Conservation (phyloP, 768 basidiomycete genomes). For the Russula virescens region DNA sequence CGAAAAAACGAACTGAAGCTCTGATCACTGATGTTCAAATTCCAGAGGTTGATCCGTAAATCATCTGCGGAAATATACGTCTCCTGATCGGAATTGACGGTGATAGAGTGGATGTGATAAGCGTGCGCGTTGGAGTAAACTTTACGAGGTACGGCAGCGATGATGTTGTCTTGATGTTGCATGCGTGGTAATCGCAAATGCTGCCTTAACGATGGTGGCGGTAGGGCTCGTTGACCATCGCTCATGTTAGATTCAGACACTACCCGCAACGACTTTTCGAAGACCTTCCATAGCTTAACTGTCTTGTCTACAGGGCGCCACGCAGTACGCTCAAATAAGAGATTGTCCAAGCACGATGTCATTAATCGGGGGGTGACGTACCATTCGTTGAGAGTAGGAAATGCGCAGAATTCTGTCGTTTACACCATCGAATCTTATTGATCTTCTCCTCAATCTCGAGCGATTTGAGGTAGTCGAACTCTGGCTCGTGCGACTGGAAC, state of each 20-base stretch:
- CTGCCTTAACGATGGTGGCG: constrained; percentile 50
- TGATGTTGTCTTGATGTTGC: constrained; percentile 93
- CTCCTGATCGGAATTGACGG: constrained; percentile 98
- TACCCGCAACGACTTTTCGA: constrained; percentile 93
- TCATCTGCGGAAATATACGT: constrained; percentile 99
- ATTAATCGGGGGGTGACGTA: constrained; percentile 32
- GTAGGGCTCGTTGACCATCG: constrained; percentile 66
- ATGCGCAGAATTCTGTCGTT: constrained; percentile 94
- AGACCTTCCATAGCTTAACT: constrained; percentile 99
- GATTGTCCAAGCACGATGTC: constrained; percentile 7
- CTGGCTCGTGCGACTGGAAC: constrained; percentile 99
- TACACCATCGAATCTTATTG: constrained; percentile 99
- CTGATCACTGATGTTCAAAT: constrained; percentile 95
- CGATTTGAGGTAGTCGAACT: constrained; percentile 99
- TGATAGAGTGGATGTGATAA: constrained; percentile 99
- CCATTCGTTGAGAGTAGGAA: constrained; percentile 97
- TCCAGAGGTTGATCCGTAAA: constrained; percentile 96
- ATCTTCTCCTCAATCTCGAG: constrained; percentile 99
- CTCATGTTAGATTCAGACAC: constrained; percentile 95
- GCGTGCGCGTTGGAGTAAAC: constrained; percentile 99
- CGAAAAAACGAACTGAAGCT: constrained; percentile 82
- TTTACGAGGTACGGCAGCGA: constrained; percentile 96
- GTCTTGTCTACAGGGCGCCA: constrained; percentile 75
- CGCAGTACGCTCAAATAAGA: constrained; percentile 1
- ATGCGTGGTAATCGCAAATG: constrained; percentile 86